Conservation (phyloP, 2,329 filamentous ascomycete species). For the Diplodia seriata region DNA sequence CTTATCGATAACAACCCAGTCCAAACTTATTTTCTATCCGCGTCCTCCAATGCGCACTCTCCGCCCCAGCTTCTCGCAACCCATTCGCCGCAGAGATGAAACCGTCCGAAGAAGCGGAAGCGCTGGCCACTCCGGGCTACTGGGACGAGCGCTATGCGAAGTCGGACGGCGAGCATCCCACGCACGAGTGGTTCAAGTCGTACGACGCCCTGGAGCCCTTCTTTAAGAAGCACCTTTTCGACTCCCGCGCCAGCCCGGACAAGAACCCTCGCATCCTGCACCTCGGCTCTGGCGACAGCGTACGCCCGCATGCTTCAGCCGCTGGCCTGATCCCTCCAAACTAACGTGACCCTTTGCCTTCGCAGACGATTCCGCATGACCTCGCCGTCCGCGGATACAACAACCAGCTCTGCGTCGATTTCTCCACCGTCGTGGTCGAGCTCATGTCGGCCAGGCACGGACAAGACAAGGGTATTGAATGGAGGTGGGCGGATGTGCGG, state of each 20-base stretch:
- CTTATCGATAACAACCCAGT: no score
- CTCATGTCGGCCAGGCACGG: constrained; percentile 56
- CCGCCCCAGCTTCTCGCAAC: no score
- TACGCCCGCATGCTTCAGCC: constrained; percentile 41
- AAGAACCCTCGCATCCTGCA: constrained; percentile 59
- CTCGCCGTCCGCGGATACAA: constrained; percentile 57
- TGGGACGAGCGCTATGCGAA: constrained; percentile 60
- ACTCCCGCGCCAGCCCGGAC: constrained; percentile 37
- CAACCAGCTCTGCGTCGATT: constrained; percentile 63
- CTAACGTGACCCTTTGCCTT: no score
- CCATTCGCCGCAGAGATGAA: background rate
- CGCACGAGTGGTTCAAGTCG: constrained; percentile 63
- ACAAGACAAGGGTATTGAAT: constrained; percentile 52
- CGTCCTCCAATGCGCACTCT: no score
- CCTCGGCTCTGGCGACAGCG: constrained; percentile 65
- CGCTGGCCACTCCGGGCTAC: constrained; percentile 54
- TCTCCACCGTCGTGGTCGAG: constrained; percentile 61
- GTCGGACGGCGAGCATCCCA: constrained; percentile 49
- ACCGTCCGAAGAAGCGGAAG: constrained; percentile 39
- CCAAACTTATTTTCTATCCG: no score
- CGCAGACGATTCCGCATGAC: constrained; percentile 61
- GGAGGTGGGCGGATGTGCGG: constrained; percentile 61
- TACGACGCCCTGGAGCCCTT: constrained; percentile 59
- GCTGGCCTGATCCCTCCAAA: background rate
- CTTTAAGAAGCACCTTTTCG: constrained; percentile 54